These are phyloP conservation scores for Dionaea muscipula DNA, from an alignment of 179 eudicot species.

Conservation along the genomic window DNA sequence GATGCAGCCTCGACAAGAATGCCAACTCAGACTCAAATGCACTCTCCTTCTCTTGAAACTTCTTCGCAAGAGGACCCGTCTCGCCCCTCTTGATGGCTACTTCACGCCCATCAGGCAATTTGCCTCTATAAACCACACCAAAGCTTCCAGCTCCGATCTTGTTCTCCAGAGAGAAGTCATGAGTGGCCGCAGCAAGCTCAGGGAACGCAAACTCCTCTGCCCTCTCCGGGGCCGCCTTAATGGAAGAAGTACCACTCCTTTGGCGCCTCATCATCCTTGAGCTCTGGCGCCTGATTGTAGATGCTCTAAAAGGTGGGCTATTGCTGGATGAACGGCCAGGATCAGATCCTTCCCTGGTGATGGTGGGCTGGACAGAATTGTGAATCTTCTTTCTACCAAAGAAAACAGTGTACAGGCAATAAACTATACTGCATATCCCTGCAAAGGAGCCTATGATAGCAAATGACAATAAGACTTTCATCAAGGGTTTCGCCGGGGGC, in stretches of 20 bases:
- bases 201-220: slow-evolving; percentile 69
- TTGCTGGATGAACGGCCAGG: slow-evolving; percentile 29
- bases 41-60: slow-evolving; percentile 71
- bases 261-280: slow-evolving; percentile 52
- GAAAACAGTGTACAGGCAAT: slow-evolving; percentile 54
- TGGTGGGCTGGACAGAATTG: slow-evolving; percentile 83
- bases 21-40: slow-evolving; percentile 86
- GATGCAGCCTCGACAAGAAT: slow-evolving; percentile 75
- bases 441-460: slow-evolving; percentile 67
- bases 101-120: slow-evolving; percentile 61
- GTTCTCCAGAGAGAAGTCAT: slow-evolving; percentile 55
- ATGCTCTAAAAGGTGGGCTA: slow-evolving; percentile 53
- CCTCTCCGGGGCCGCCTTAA: slow-evolving; percentile 50
- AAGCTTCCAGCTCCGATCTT: slow-evolving; percentile 89
- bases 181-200: slow-evolving; percentile 61
- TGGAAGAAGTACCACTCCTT: slow-evolving; percentile 77
- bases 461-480: slow-evolving; percentile 52
- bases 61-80: slow-evolving; percentile 36
- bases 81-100: slow-evolving; percentile 95
- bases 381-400: slow-evolving; percentile 81
- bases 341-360: slow-evolving; percentile 39
- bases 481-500: slow-evolving; percentile 29
- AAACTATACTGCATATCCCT: slow-evolving; percentile 51
- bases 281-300: slow-evolving; percentile 61
- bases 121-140: slow-evolving; percentile 78